A percentile compares a stretch with the other conserved stretches of the same genome.
Evolutionary conservation across 2,329 filamentous ascomycete species (phyloP).

Genomic region (Aspergillus pseudotamarii): DNA sequence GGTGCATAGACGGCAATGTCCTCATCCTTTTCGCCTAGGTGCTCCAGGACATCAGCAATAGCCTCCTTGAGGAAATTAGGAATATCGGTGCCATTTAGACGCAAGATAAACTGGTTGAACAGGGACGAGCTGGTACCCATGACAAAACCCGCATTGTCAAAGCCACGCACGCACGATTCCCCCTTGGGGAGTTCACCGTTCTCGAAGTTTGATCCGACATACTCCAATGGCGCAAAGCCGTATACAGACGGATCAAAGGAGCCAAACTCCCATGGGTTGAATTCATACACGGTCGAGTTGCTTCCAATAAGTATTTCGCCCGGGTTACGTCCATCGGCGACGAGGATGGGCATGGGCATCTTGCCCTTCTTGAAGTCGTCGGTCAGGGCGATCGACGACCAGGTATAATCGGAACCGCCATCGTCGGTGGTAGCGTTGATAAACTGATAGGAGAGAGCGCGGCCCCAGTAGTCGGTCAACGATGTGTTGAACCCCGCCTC

Average conservation of each 20-base stretch:
- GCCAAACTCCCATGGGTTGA: constrained; percentile 79
- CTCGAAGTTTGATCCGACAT: constrained; percentile 72
- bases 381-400: constrained; percentile 72
- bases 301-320: constrained; percentile 62
- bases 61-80: constrained; percentile 55
- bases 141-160: constrained; percentile 79
- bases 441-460: constrained; percentile 83
- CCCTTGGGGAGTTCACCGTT: constrained; percentile 59
- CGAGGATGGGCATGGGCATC: constrained; percentile 72
- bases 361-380: constrained; percentile 64
- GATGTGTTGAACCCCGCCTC: constrained; percentile 68
- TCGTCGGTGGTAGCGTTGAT: constrained; percentile 65
- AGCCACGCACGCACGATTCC: constrained; percentile 71
- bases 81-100: constrained; percentile 59
- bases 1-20: constrained; percentile 75
- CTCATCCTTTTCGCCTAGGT: constrained; percentile 61
- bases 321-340: constrained; percentile 69
- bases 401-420: constrained; percentile 78
- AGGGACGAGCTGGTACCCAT: constrained; percentile 85
- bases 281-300: constrained; percentile 77
- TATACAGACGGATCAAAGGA: constrained; percentile 73
- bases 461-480: constrained; percentile 84
- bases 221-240: constrained; percentile 71
- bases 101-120: constrained; percentile 77
- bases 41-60: constrained; percentile 55